Conservation (phyloP, 305 asterid genomes). For the Fraxinus xanthoxyloides region DNA sequence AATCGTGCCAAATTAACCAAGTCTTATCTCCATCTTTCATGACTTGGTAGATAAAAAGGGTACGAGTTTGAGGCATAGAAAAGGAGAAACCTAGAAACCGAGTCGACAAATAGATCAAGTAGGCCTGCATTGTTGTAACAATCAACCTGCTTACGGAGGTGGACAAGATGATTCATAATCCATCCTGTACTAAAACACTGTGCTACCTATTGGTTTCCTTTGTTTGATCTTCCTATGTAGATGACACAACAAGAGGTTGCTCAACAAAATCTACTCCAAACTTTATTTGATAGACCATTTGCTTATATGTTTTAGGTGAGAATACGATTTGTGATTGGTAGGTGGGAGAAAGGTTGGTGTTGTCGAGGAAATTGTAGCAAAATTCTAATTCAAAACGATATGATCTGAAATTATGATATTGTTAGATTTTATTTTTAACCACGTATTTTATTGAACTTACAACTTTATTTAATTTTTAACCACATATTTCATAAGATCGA, state of each 20-base stretch:
- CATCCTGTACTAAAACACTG: background rate
- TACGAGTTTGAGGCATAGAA: background rate
- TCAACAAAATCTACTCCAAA: background rate
- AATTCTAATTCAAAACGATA: background rate
- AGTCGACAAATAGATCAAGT: background rate
- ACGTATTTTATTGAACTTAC: background rate
- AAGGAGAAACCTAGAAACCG: background rate
- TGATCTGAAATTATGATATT: background rate
- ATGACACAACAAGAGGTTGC: background rate
- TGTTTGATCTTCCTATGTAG: background rate
- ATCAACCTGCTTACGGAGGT: background rate
- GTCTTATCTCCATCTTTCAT: background rate
- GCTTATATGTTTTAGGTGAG: background rate
- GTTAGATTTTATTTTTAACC: background rate
- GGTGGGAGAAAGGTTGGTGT: background rate
- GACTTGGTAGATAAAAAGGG: background rate
- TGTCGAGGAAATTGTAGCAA: background rate
- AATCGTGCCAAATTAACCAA: background rate
- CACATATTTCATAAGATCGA: background rate
- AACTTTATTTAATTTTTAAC: background rate
- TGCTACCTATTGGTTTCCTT: background rate
- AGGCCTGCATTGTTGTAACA: background rate
- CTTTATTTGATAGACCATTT: background rate
- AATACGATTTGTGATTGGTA: background rate
- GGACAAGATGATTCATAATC: background rate